Base-by-base conservation (phyloP, 2,329 filamentous ascomycete genomes). In the Nigrospora sphaerica region DNA sequence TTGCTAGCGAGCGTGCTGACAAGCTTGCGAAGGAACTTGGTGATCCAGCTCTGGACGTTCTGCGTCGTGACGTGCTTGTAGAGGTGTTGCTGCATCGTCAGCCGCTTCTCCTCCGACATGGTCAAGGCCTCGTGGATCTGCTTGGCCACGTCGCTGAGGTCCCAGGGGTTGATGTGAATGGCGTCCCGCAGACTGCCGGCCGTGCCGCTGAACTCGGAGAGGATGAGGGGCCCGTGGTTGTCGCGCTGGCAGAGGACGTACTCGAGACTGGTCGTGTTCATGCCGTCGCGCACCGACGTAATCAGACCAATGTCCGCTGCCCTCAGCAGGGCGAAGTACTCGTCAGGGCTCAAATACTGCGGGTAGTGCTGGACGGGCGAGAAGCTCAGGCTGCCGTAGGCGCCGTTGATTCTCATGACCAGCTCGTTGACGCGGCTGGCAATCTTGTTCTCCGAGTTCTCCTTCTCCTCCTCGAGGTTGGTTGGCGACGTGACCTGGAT, bases 151-250 rank as follows among this genome's bases (percentile, higher is more conserved):
- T 87, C 88, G 23, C 78, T 81, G 46, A 92, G 76, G 62, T 96
- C 90, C 89, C 91, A 97, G 1, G 92, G 92, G 68, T 97, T 97
- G 72, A 97, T 95, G 66, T 95, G 89, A 51, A 95, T 90, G 32
- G 92, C 92, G 59, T 87, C 86, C 51, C 80, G 80, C 34, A 97
- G 76, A 46, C 85, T 93, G 45, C 88, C 88, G 32, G 92, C 90
- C 1, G 92, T 96, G 48, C 92, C 92, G 52, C 91, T 96, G 66
- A 97, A 97, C 65, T 97, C 92, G 13, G 93, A 97, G 19, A 97
- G 79, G 54, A 97, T 96, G 40, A 97, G 73, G 2, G 91, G 92
- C 1, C 91, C 88, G 55, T 91, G 83, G 47, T 83, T 84, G 52
- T 93, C 85, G 59, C 88, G 86, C 67, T 97, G 92, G 64, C 89